Evolutionary conservation across 495 filamentous ascomycete species (phyloP).

Genomic region (Xylaria bambusicola): DNA sequence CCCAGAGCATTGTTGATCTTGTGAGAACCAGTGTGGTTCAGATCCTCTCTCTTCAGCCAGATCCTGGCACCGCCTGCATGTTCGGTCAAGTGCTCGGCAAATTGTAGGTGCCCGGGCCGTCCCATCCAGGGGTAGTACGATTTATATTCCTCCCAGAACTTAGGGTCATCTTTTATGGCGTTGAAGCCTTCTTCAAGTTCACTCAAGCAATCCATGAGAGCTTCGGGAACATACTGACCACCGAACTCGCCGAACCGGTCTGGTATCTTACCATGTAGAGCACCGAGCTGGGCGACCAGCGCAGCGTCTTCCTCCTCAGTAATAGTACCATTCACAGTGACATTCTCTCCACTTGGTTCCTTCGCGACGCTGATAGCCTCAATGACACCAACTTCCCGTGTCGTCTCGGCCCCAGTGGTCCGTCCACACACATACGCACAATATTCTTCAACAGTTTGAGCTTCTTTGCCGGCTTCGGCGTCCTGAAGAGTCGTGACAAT

Average conservation of each 20-base stretch:
- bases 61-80: constrained; percentile 89
- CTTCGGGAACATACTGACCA: constrained; percentile 98
- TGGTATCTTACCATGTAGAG: constrained; percentile 61
- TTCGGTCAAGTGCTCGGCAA: constrained; percentile 84
- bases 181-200: constrained; percentile 94
- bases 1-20: constrained; percentile 98
- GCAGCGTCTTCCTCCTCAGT: constrained; percentile 41
- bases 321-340: constrained; percentile 63
- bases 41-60: constrained; percentile 92
- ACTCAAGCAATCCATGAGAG: constrained; percentile 92
- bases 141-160: constrained; percentile 96
- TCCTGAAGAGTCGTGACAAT: constrained; percentile 79
- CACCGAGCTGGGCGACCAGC: constrained; percentile 47
- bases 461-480: constrained; percentile 67
- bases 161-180: constrained; percentile 75
- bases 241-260: constrained; percentile 95
- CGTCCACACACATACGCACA: constrained; percentile 78
- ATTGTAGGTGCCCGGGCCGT: constrained; percentile 85
- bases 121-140: constrained; percentile 99
- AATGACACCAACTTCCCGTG: constrained; percentile 63
- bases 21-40: constrained; percentile 85
- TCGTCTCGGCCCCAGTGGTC: constrained; percentile 46
- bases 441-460: constrained; percentile 81
- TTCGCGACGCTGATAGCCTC: constrained; percentile 60
- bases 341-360: constrained; percentile 51